Evolutionary conservation across 2,329 filamentous ascomycete species (phyloP), one percentile per base, ranked within the genome.

Genomic region (Talaromyces sp.): DNA sequence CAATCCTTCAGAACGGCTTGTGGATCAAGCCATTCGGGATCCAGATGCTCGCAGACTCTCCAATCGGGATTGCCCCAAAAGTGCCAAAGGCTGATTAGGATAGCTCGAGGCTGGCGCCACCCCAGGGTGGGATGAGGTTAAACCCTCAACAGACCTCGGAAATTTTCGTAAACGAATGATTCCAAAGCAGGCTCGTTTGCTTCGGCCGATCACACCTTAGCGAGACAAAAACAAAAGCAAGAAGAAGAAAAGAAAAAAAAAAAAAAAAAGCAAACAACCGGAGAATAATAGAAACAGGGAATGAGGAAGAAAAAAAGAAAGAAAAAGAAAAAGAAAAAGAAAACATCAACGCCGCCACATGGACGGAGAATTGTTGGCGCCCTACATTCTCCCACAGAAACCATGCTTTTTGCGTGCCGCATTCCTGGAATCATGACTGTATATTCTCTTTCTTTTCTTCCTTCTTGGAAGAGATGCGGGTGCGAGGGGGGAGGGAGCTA

Each of bases 351-450:
- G 19, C 11, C 17, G 37, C 51, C 54, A 56, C 56, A 56, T 56
- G 56, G 56, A 48, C 50, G 48, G 56, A 54, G 48, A 45, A 48
- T 37, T 37, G 17, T 20, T 39, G 4, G 36, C 36, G n/a, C 10
- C 10, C n/a, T 11, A 17, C 16, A 39, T 39, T 39, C 16, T 20
- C 9, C 36, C 19, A 27, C 24, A 27, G 24, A 27, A 8, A 17
- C 36, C 36, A 39, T 39, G 36, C 36, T 39, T 39, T 39, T 39
- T 37, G n/a, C 19, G 13, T 17, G 16, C 35, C 35, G n/a, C 35
- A 16, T 13, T 16, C n/a, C 16, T 17, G 35, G 35, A 27, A 27
- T 27, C 4, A 27, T 27, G 24, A 27, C 24, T n/a, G n/a, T n/a
- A n/a, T n/a, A n/a, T n/a, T n/a, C n/a, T n/a, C n/a, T n/a, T n/a